Evolutionary conservation across 2,329 filamentous ascomycete species (phyloP), one percentile per base, ranked within the genome.

Genomic region (Volutella citrinella): DNA sequence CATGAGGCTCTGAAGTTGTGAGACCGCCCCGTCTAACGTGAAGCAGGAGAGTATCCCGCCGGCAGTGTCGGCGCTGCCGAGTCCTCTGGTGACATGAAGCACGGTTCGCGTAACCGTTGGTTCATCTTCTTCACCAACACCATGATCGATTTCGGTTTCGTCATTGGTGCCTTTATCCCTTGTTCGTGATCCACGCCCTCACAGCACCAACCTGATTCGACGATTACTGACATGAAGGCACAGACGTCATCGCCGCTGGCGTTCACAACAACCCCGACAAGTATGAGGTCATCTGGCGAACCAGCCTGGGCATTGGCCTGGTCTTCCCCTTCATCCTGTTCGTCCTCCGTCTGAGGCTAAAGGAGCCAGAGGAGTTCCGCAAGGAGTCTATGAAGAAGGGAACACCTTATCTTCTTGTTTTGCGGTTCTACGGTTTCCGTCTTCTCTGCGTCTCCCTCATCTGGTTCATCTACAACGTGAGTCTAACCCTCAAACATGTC

Each of bases 61-160:
- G n/a, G n/a, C n/a, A n/a, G n/a, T n/a, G n/a, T n/a, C n/a, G n/a
- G n/a, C n/a, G n/a, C n/a, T n/a, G n/a, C n/a, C n/a, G n/a, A 96
- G 62, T 84, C 83, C 5, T 90, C 84, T 0, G 86, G 87, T 15
- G 87, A 94, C 56, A 69, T 96, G 39, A 87, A 88, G 59, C 61
- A 65, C 12, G 90, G 90, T 10, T 83, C 84, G 12, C 74, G 90
- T n/a, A 91, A 96, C 56, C 74, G 84, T 23, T 95, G 88, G 87
- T 96, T 90, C 56, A 87, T 91, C 50, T 71, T 95, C 45, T 94
- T 93, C 60, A 95, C 87, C 28, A 94, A 94, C 61, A 79, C 84
- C 16, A 85, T 89, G 70, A 94, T 95, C 40, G 87, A 94, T 55
- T 76, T 64, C 54, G 89, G 87, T 1, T 95, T 94, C 46, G 84